phyloP scores from a whole-genome alignment of 352 stramenopile species.

The Phytopythium mirpurense region DNA sequence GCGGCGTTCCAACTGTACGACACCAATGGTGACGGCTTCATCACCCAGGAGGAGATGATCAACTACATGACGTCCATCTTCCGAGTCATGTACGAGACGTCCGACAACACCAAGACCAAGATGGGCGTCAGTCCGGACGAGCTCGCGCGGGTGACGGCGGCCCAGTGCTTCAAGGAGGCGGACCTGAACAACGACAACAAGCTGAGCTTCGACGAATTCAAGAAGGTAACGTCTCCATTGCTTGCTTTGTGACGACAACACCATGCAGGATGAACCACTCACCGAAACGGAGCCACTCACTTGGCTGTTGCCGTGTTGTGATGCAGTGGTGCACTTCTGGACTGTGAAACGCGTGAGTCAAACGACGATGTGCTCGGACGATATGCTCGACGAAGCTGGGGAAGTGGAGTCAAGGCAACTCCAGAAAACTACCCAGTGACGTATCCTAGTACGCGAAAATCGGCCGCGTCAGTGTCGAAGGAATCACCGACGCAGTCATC shows the following conservation, averaged over 20 bases:
- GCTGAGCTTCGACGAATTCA: constrained; percentile 88
- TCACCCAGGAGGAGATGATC: constrained; percentile 83
- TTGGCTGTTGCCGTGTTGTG: constrained; percentile 5
- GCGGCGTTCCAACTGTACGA: constrained; percentile 86
- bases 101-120: constrained; percentile 63
- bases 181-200: constrained; percentile 83
- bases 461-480: constrained; percentile 12
- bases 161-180: constrained; percentile 82
- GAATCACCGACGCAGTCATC: constrained; percentile 20
- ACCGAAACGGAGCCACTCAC: constrained; percentile 7
- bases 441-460: not conserved
- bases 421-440: constrained; percentile 2
- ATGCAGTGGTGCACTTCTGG: constrained; percentile 36
- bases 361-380: constrained; percentile 21
- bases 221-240: constrained; percentile 53
- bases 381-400: not conserved
- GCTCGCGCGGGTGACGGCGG: constrained; percentile 71
- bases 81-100: constrained; percentile 88
- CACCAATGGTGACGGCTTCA: constrained; percentile 80
- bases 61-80: constrained; percentile 89
- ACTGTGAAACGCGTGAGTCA: constrained; percentile 18
- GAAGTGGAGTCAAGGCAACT: too few relatives aligned
- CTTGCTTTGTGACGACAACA: not conserved
- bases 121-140: constrained; percentile 74
- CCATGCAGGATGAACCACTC: not conserved